Evolutionary conservation across 2,329 filamentous ascomycete genomes (phyloP).

Genomic region (Alternaria atra): DNA sequence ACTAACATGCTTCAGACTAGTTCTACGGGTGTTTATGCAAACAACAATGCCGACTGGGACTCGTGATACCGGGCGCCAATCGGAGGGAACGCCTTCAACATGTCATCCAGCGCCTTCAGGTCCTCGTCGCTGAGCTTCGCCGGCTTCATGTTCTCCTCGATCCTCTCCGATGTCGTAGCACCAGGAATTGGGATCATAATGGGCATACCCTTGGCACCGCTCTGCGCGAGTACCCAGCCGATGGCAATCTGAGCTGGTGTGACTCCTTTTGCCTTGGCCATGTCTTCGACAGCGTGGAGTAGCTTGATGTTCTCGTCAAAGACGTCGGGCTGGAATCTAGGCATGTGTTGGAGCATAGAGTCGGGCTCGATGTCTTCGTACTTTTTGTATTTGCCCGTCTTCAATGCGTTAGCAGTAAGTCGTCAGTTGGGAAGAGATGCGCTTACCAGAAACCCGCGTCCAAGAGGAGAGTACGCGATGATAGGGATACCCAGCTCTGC

Average conservation of each 20-base stretch:
- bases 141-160: constrained; percentile 71
- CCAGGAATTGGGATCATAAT: constrained; percentile 73
- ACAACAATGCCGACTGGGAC: constrained; percentile 14
- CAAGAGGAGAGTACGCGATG: constrained; percentile 74
- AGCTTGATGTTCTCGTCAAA: constrained; percentile 73
- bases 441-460: constrained; percentile 63
- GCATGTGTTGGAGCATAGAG: constrained; percentile 59
- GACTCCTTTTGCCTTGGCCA: constrained; percentile 68
- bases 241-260: constrained; percentile 72
- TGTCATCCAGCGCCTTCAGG: constrained; percentile 61
- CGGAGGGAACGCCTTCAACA: constrained; percentile 59
- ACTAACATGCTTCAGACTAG: constrained; percentile 22
- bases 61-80: constrained; percentile 53
- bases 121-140: constrained; percentile 58
- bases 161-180: constrained; percentile 64
- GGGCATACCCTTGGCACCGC: constrained; percentile 62
- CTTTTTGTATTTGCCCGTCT: constrained; percentile 57
- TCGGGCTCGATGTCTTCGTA: constrained; percentile 67
- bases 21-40: constrained; percentile 12
- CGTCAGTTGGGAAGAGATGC: background rate
- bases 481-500: constrained; percentile 73
- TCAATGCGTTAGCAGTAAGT: constrained; percentile 26
- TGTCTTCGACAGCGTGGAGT: constrained; percentile 63
- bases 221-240: constrained; percentile 66
- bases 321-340: constrained; percentile 70